Evolutionary conservation across 2,329 filamentous ascomycete genomes (phyloP), one percentile per base, ranked within the genome.

Genomic region (Didymella lethalis): DNA sequence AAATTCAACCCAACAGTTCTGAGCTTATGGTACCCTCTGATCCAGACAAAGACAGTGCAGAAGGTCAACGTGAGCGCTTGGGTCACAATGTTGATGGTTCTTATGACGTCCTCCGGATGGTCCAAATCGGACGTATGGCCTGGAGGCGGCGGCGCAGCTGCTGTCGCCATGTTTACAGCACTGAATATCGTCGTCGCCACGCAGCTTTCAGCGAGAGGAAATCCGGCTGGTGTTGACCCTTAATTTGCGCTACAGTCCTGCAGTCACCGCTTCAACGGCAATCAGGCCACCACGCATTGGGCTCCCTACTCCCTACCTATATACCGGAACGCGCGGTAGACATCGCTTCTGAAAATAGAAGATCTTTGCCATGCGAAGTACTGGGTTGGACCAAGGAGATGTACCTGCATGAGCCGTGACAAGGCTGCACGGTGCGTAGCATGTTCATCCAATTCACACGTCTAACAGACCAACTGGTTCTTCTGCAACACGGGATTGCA

Each of bases 21-120:
- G 43, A 40, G 48, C 28, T 61, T 63, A 36, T 59, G 49, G 20
- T 54, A 51, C n/a, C 52, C 48, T 36, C 61, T 50, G 49, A 61
- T 54, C 34, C 50, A 36, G n/a, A 63, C 61, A 14, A 63, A 63
- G 2, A 55, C 14, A 23, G 57, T 54, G 14, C 54, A 56, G 18
- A 61, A 49, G 25, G 54, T 41, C 34, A 63, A 32, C 10, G 57
- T 57, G 34, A 63, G 47, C 6, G 48, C 51, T 31, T 63, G 61
- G 32, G 61, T 57, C 14, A 61, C 48, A n/a, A 53, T 48, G 44
- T 63, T 63, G 54, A 61, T 32, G n/a, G 57, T 58, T 23, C 51
- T 52, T 10, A 63, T 43, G 6, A 55, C 58, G 41, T 63, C 58
- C 34, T 58, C 31, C 18, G 61, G 61, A 20, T 61, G 7, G 25